Conservation (phyloP, 208 protist genomes). For the Leishmania gerbilli region DNA sequence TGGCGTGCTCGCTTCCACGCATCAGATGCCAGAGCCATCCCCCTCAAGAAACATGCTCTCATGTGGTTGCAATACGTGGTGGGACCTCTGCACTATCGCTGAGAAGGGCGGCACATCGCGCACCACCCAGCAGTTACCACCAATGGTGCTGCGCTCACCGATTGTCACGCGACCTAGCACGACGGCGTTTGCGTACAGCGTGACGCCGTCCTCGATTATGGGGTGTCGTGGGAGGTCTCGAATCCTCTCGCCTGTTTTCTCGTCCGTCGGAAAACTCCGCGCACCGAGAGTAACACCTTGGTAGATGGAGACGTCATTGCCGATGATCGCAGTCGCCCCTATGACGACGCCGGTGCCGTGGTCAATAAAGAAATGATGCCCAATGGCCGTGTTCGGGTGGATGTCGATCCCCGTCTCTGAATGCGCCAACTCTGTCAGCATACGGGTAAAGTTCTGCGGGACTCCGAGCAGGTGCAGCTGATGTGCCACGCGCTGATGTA, state of each 20-base stretch:
- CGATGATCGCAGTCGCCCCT: constrained; percentile 83
- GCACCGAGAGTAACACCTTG: constrained; percentile 90
- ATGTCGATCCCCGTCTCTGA: constrained; percentile 84
- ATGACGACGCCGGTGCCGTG: constrained; percentile 91
- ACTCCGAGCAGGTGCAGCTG: constrained; percentile 67
- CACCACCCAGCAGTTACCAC: constrained; percentile 71
- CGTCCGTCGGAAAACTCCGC: constrained; percentile 60
- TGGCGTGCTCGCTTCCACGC: background rate
- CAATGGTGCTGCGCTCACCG: constrained; percentile 73
- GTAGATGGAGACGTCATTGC: constrained; percentile 79
- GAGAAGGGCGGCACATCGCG: constrained; percentile 55
- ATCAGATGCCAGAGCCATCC: constrained; percentile 61
- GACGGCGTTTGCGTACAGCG: constrained; percentile 81
- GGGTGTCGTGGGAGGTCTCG: constrained; percentile 75
- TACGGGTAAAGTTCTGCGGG: constrained; percentile 70
- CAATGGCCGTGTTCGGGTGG: constrained; percentile 80
- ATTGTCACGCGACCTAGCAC: constrained; percentile 85
- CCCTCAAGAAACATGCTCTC: constrained; percentile 59
- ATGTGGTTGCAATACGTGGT: constrained; percentile 31
- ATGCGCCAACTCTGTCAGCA: constrained; percentile 78
- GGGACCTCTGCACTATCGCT: constrained; percentile 53
- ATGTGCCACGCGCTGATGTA: constrained; percentile 72
- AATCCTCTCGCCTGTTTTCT: constrained; percentile 59
- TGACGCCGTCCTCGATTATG: constrained; percentile 83
- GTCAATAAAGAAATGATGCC: constrained; percentile 90